Base-by-base conservation (phyloP, 495 filamentous ascomycete species). In the Hypoxylon subgilvum region DNA sequence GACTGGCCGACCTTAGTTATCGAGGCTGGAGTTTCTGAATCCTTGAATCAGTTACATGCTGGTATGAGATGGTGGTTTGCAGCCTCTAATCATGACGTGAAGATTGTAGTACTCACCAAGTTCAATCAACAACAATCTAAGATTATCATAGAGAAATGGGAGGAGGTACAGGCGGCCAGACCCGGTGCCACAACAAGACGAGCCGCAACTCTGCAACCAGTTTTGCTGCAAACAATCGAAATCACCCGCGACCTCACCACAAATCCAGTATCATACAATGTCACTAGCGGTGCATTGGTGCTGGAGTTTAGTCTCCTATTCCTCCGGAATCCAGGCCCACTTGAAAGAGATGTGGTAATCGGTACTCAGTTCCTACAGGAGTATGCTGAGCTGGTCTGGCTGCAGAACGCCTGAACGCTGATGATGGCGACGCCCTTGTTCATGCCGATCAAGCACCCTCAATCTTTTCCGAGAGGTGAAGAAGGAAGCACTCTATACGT, bases 1-100 rank as follows among this genome's bases (percentile, higher is more conserved):
- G 43, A 14, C 12, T 70, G 68, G 69, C 71, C 72, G 38, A 73
- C 69, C 28, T 53, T 73, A 12, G 60, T 73, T 16, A 63, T 75
- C 21, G 61, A 72, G 41, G 63, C 67, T 19, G 69, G 72, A 12
- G 43, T 51, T 35, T 65, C 66, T 1, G 51, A 70, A 45, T 66
- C 69, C 22, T 49, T 69, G 12, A 8, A 13, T 12, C 46, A 54
- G 23, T 41, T 74, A 8, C 56, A 42, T 6, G 31, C 57, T 18
- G 55, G 68, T 42, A 70, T 68, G 46, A 57, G 38, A 39, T 71
- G 62, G 62, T 72, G 72, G 72, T 71, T 74, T 49, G 12, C 40
- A 1, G 48, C 68, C 27, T 72, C 72, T 18, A 32, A 65, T 22
- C 69, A 70, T 23, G 35, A 65, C 14, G 66, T 71, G 19, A 63